These are phyloP conservation scores for Aquanectria penicillioides DNA, from an alignment of 2,329 filamentous ascomycete genomes.

Conservation along the genomic window DNA sequence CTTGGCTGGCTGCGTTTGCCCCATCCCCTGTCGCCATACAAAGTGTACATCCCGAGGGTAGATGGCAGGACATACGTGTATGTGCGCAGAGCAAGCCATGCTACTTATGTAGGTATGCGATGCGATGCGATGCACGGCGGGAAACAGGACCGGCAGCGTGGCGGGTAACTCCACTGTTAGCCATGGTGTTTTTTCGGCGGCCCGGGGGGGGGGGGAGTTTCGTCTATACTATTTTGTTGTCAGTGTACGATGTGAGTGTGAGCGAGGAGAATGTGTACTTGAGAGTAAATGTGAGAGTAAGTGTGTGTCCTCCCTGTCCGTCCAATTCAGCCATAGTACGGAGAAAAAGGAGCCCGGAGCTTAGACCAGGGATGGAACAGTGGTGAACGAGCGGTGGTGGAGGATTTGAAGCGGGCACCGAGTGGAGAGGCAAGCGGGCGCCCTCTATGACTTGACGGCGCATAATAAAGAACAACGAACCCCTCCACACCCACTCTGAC, in stretches of 20 bases:
- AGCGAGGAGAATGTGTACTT: too few species aligned
- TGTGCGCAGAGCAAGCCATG: conserved; percentile 2
- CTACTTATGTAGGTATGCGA: conserved; percentile 2
- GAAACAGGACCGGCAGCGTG: conserved; percentile 1
- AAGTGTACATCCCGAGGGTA: neutral
- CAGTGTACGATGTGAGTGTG: too few species aligned
- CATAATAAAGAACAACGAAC: conserved; percentile 25
- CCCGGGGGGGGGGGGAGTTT: too few species aligned
- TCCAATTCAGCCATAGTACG: conserved; percentile 1
- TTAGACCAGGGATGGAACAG: conserved; percentile 30
- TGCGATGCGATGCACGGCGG: conserved; percentile 11
- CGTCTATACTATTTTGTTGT: too few species aligned
- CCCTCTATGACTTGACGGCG: conserved; percentile 17
- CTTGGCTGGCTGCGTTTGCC: conserved; percentile 2
- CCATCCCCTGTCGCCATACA: conserved; percentile 5
- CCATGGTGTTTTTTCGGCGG: neutral
- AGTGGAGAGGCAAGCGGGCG: conserved; percentile 18
- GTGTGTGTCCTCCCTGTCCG: too few species aligned
- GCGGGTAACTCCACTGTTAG: neutral
- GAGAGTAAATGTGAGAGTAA: too few species aligned
- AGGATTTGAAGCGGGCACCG: conserved; percentile 19
- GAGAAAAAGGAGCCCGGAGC: conserved; percentile 20
- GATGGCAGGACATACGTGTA: neutral
- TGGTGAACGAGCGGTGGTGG: conserved; percentile 27
- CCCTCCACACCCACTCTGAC: conserved; percentile 16